phyloP scores from a whole-genome alignment of 2,329 filamentous ascomycete species.

The Penicillium brasilianum region DNA sequence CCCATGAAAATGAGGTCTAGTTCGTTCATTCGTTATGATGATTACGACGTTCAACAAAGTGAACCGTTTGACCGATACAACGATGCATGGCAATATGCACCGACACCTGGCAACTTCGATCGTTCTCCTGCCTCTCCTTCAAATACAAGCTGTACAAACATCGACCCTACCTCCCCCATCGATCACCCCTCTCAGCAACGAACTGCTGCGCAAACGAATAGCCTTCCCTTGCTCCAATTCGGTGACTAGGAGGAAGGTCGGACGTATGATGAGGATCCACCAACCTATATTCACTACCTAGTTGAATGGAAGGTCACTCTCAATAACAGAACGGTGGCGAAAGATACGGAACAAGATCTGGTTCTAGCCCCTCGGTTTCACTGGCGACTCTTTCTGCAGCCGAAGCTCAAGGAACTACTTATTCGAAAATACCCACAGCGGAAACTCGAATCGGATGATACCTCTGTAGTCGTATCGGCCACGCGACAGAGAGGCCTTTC shows the following conservation, averaged over 20 bases:
- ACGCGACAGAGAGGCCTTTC: conserved; percentile 12
- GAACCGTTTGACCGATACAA: conserved; percentile 6
- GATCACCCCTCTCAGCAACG: too few species aligned
- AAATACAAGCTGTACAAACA: too few species aligned
- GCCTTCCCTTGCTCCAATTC: conserved; percentile 18
- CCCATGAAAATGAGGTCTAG: conserved; percentile 5
- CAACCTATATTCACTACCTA: conserved; percentile 20
- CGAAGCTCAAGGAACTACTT: conserved; percentile 18
- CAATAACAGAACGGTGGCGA: conserved; percentile 19
- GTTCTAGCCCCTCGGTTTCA: conserved; percentile 18
- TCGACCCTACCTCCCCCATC: too few species aligned
- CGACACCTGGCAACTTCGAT: too few species aligned
- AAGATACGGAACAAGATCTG: conserved; percentile 23
- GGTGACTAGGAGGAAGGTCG: conserved; percentile 19
- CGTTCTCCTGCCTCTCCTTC: too few species aligned
- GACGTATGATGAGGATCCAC: conserved; percentile 21
- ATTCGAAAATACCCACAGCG: conserved; percentile 14
- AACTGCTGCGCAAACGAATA: conserved; percentile 12
- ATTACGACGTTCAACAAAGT: conserved; percentile 16
- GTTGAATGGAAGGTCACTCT: conserved; percentile 23
- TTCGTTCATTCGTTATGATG: conserved; percentile 9
- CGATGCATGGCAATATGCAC: conserved; percentile 14
- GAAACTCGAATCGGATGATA: conserved; percentile 18
- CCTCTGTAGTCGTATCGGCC: conserved; percentile 14
- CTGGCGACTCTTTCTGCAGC: conserved; percentile 18